Evolutionary conservation across 805 yeast species (phyloP), one percentile per base, ranked within the genome.

Genomic region (Myxozyma lipomycoides): DNA sequence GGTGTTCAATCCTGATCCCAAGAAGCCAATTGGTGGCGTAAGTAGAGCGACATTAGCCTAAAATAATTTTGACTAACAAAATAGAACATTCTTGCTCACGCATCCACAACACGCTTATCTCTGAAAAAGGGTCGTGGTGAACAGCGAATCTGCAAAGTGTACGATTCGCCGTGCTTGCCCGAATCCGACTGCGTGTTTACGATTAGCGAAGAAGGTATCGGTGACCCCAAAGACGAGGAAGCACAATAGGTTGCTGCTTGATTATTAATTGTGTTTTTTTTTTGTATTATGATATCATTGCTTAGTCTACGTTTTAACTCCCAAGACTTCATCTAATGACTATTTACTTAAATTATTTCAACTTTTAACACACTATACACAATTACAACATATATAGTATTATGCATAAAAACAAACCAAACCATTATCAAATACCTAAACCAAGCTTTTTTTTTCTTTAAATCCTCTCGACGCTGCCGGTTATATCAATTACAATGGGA

Each of bases 121-220:
- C 82, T 93, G 67, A 85, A 84, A 64, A 93, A 93, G 71, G 96
- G 96, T 46, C 81, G 83, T 62, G 97, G 85, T 17, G 95, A 88
- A 60, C 90, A 86, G 64, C 83, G 98, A 74, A 82, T 87, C 23
- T 93, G 98, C 72, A 89, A 88, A 68, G 86, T 93, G 42, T 89
- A 87, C 61, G 98, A 93, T 67, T 87, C 96, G 54, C 98, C 98
- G 2, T 90, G 97, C 64, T 73, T 93, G 53, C 97, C 98, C 0
- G 98, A 93, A 66, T 82, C 93, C 46, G 98, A 93, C 62, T 86
- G 96, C 62, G 84, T 87, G 5, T 91, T 93, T 72, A 97, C 96
- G 3, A 87, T 93, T 56, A 93, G 90, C 65, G 96, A 88, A 67
- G 96, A 91, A 62, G 98, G 98, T 54, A 83, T 93, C 58, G 96